A percentile compares a stretch with the other conserved stretches of the same genome.
phyloP scores from a whole-genome alignment of 352 stramenopile species.

The Phytophthora ohioensis region DNA sequence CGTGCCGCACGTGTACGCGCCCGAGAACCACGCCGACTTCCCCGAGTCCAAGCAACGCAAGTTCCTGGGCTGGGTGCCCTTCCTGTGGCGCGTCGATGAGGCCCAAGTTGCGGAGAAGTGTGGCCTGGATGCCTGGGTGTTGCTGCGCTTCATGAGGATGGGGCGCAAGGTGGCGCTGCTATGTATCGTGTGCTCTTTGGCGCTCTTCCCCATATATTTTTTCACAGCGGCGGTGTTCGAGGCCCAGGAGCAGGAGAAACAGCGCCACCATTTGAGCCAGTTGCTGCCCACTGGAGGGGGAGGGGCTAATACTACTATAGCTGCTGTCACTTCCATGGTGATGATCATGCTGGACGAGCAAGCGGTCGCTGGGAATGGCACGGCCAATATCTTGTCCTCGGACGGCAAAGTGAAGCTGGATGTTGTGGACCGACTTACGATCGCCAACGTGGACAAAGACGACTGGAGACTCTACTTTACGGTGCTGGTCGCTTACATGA shows the following conservation, averaged over 20 bases:
- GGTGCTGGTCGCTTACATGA: constrained; percentile 56
- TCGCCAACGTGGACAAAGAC: constrained; percentile 69
- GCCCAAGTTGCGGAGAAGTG: constrained; percentile 65
- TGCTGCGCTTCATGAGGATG: constrained; percentile 80
- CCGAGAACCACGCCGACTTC: constrained; percentile 57
- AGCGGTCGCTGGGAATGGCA: constrained; percentile 19
- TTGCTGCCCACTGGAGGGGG: constrained; percentile 18
- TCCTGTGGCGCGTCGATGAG: constrained; percentile 67
- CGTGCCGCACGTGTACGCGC: constrained; percentile 54
- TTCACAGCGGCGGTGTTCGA: constrained; percentile 53
- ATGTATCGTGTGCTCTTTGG: constrained; percentile 58
- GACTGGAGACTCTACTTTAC: constrained; percentile 75
- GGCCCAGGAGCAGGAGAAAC: constrained; percentile 36
- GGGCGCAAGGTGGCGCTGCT: constrained; percentile 73
- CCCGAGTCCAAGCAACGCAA: constrained; percentile 36
- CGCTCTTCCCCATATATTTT: constrained; percentile 78
- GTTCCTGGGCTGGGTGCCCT: constrained; percentile 69
- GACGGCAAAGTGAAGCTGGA: constrained; percentile 56
- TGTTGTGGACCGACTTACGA: constrained; percentile 71
- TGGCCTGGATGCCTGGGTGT: constrained; percentile 76
- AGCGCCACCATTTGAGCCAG: constrained; percentile 36
- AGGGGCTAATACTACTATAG: constrained; percentile 15
- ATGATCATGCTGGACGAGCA: constrained; percentile 38
- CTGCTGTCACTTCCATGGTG: constrained; percentile 36
- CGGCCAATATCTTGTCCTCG: constrained; percentile 28